Evolutionary conservation across 441 rosid genomes (phyloP), one percentile per base, ranked within the genome.

Genomic region (Raphanus hybrid): DNA sequence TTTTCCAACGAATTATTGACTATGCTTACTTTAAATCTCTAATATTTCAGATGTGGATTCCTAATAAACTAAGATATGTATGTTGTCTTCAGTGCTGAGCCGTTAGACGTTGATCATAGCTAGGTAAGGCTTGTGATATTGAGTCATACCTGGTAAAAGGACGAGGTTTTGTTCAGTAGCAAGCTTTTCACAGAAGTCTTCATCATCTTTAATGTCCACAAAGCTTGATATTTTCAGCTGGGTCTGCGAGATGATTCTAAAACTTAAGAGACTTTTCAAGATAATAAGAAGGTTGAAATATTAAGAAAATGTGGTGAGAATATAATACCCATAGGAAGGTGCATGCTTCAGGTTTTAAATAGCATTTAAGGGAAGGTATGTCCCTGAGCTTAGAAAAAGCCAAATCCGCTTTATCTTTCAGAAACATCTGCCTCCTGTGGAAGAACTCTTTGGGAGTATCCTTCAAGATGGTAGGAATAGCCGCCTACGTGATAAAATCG

Each of bases 401-500:
- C 37, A 67, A 3, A 14, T 78, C 74, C 2, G 10, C 82, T 54
- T 62, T 73, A 6, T 78, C 29, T 54, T 62, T 78, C 62, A 78
- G 52, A 55, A 67, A 61, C 1, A 0, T 15, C 14, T 7, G 18
- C 20, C 74, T 73, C 32, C 2, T n/a, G 6, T 37, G 37, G 23
- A 62, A 61, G 50, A 52, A 74, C 2, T 62, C 75, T 50, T 52
- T 8, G 11, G 74, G 78, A 48, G 78, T 78, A 26, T 54, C 41
- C 54, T 52, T 60, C 65, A 78, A 63, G 8, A 87, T 86, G 14
- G 71, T 59, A 16, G 89, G 87, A 77, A 86, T 41, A 39, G 88
- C 89, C 10, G 82, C 92, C 90, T 88, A 73, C 73, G 54, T 67
- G 32, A 62, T 62, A 14, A 63, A 29, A 8, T 6, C 6, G 3